Base-by-base conservation (phyloP, 768 basidiomycete genomes). In the Lactifluus piperatus region DNA sequence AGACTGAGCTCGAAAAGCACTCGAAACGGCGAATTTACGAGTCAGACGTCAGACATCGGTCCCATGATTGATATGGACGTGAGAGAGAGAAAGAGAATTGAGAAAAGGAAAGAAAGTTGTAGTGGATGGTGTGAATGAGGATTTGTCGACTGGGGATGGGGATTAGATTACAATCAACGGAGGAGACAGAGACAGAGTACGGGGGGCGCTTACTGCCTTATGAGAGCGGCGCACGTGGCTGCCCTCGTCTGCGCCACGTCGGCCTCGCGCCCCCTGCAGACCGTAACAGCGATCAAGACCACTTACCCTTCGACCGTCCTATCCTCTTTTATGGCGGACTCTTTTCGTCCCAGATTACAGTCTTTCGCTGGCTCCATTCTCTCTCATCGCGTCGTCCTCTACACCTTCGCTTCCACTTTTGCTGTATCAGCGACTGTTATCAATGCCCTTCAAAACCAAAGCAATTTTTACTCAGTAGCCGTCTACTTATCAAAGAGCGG, bases 401-500 rank as follows among this genome's bases (percentile, higher is more conserved):
- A 97, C 68, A 75, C 78, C 32, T 56, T 83, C 13, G 66, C 85
- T 57, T 94, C 92, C 29, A 74, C 83, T 49, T 63, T 82, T 27
- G 82, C 90, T 0, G 83, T 94, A 41, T 80, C 79, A 0, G 83
- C 81, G 20, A 86, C 89, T 27, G 78, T 97, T 60, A 72, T 79
- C 50, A 91, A 88, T 71, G 93, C 93, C 11, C 79, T 93, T 68
- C 81, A 84, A 67, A 85, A 80, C 54, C 80, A 94, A 66, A 85
- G 84, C 67, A 97, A 94, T 75, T 97, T 97, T 74, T 99, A 94
- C 70, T 87, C 94, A 16, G 87, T 95, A 3, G 83, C 91, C 30
- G 91, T 99, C 3, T 88, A 86, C 68, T 81, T 99, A n/a, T 88
- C 91, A 5, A 89, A 88, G 74, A 94, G 91, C 69, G 92, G 85